These are phyloP conservation scores for Rhodomyrtus tomentosa DNA, from an alignment of 345 rosid species.

Conservation along the genomic window DNA sequence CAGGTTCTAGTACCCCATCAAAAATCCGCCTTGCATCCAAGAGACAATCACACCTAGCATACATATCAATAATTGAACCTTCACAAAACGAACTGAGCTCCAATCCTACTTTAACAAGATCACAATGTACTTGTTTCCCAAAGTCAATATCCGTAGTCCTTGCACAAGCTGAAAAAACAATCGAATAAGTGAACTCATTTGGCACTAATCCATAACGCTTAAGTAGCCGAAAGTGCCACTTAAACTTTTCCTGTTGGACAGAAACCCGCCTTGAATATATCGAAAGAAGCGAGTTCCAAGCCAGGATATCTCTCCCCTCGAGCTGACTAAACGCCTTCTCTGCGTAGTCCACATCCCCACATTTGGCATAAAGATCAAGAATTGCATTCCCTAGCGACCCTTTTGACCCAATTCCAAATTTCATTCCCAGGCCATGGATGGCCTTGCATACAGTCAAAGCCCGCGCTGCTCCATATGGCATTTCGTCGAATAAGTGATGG, in stretches of 20 bases:
- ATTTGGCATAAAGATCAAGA: slow-evolving; percentile 76
- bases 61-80: slow-evolving; percentile 78
- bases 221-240: slow-evolving; percentile 25
- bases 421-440: slow-evolving; percentile 38
- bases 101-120: slow-evolving; percentile 50
- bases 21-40: slow-evolving; percentile 51
- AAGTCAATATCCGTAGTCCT: slow-evolving; percentile 28
- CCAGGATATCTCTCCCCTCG: slow-evolving; percentile 38
- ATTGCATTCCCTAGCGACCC: slow-evolving; percentile 50
- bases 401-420: slow-evolving; percentile 37
- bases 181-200: slow-evolving; percentile 68
- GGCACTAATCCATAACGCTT: slow-evolving; percentile 28
- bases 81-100: slow-evolving; percentile 48
- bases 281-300: slow-evolving; percentile 79
- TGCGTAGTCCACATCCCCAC: slow-evolving; percentile 41
- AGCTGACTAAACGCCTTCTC: slow-evolving; percentile 45
- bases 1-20: slow-evolving; percentile 42
- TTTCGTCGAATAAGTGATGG: slow-evolving; percentile 63
- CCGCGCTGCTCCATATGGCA: slow-evolving; percentile 30
- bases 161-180: slow-evolving; percentile 63
- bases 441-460: slow-evolving; percentile 27
- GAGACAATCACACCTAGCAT: slow-evolving; percentile 50
- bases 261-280: slow-evolving; percentile 46
- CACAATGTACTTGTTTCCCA: slow-evolving; percentile 57
- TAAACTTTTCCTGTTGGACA: slow-evolving; percentile 24